These are phyloP conservation scores for Exidia glandulosa DNA, from an alignment of 768 basidiomycete species.

Conservation along the genomic window DNA sequence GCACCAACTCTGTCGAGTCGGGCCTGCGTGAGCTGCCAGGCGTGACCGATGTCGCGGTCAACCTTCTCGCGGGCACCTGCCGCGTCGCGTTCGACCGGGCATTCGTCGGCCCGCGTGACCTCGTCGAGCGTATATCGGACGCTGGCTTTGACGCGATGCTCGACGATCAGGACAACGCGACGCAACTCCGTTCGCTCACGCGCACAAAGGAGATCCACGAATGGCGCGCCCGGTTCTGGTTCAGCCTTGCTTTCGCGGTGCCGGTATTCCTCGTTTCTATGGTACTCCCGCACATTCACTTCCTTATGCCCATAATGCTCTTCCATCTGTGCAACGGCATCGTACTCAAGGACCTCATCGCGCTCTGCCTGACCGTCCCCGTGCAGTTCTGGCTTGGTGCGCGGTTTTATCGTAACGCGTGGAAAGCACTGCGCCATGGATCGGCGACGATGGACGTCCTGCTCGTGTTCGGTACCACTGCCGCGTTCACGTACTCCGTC, in stretches of 20 bases:
- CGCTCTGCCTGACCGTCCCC: conserved; percentile 71
- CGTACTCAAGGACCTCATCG: conserved; percentile 72
- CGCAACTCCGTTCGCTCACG: conserved; percentile 76
- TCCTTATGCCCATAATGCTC: conserved; percentile 42
- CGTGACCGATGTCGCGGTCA: conserved; percentile 57
- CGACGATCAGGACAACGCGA: conserved; percentile 65
- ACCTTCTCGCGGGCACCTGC: conserved; percentile 65
- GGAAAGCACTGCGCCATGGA: conserved; percentile 80
- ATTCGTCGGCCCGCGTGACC: conserved; percentile 68
- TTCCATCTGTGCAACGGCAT: conserved; percentile 50
- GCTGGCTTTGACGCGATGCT: conserved; percentile 88
- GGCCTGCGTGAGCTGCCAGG: conserved; percentile 63
- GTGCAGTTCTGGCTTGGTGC: conserved; percentile 87
- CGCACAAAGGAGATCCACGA: conserved; percentile 86
- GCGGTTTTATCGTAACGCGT: conserved; percentile 83
- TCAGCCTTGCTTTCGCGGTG: conserved; percentile 66
- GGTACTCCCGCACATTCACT: conserved; percentile 61
- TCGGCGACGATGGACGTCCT: conserved; percentile 97
- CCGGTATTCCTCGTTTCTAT: conserved; percentile 93
- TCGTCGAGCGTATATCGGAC: conserved; percentile 79
- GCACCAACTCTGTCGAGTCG: conserved; percentile 64
- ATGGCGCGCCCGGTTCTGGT: conserved; percentile 72
- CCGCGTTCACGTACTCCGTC: conserved; percentile 87
- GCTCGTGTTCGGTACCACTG: conserved; percentile 87
- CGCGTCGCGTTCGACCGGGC: conserved; percentile 66